A percentile compares a stretch with the other conserved stretches of the same genome.
These are phyloP conservation scores for Cucurbitaria berberidis DNA, from an alignment of 2,329 filamentous ascomycete genomes.

Conservation along the genomic window DNA sequence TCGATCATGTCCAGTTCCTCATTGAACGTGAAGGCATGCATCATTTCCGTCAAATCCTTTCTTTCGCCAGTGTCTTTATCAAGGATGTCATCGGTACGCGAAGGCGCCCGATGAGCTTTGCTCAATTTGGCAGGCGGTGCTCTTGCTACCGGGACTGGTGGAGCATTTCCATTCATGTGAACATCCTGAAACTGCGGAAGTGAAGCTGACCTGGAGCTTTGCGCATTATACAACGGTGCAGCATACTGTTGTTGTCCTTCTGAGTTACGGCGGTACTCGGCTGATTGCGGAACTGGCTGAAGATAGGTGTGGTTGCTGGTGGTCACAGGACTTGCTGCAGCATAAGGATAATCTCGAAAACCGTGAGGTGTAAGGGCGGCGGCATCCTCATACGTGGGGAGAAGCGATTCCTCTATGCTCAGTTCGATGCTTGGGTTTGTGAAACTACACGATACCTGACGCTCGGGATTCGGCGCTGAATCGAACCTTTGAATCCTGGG, in stretches of 20 bases:
- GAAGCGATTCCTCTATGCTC: slow-evolving; percentile 7
- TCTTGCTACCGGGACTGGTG: slow-evolving; percentile 8
- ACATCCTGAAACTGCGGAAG: slow-evolving; percentile 19
- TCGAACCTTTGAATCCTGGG: slow-evolving; percentile 13
- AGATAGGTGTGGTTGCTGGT: slow-evolving; percentile 2
- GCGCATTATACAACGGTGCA: slow-evolving; percentile 24
- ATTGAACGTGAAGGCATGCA: slow-evolving; percentile 40
- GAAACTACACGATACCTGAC: slow-evolving; percentile 35
- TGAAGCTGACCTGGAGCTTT: slow-evolving; percentile 22
- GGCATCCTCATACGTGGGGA: slow-evolving; percentile 19
- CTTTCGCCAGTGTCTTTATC: slow-evolving; percentile 42
- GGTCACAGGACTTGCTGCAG: slow-evolving; percentile 10
- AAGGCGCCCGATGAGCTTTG: slow-evolving; percentile 28
- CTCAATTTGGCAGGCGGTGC: slow-evolving; percentile 26
- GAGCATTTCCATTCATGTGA: not conserved
- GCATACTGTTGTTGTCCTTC: slow-evolving; percentile 32
- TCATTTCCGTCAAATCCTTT: slow-evolving; percentile 42
- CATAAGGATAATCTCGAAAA: slow-evolving; percentile 28
- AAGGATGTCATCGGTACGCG: slow-evolving; percentile 28
- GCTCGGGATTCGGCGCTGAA: slow-evolving; percentile 14
- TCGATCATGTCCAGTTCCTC: slow-evolving; percentile 31
- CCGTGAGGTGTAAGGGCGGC: slow-evolving; percentile 8
- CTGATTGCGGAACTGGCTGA: slow-evolving; percentile 6
- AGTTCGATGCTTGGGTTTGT: slow-evolving; percentile 22
- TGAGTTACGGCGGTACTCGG: slow-evolving; percentile 35